Evolutionary conservation across 1,139 yeast genomes (phyloP), one percentile per base, ranked within the genome.

Genomic region (Hanseniaspora sp.): DNA sequence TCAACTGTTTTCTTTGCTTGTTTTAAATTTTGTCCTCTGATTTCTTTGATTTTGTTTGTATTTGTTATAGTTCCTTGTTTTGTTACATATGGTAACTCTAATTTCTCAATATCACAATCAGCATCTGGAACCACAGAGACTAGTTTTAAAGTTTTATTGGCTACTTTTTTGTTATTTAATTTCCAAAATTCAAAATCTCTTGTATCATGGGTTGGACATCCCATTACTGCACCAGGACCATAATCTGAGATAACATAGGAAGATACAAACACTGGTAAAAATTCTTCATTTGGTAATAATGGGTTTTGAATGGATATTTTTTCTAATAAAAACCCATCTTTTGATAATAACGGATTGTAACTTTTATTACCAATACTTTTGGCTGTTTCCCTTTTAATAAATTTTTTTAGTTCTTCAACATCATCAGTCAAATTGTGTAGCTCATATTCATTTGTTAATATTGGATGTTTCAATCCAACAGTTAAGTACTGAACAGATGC

Each of bases 151-250:
- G 83, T 62, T 73, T 74, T 63, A 85, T 86, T 31, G 2, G 12
- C 7, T 1, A 43, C 31, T 31, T 43, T 43, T 7, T n/a, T 9
- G 48, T 70, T 39, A 30, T 51, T 51, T 45, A 44, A 63, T 7
- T 67, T 64, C 96, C 96, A 90, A 64, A 92, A 90, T 3, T 74
- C 86, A 61, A 66, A 78, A 64, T 92, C 98, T 58, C 97, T 75
- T 46, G 73, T 72, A 65, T 92, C 97, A 67, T 90, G 97, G 0
- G 84, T 96, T 1, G 98, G 98, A 62, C 95, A 86, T 1, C 98
- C 98, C 97, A 92, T 90, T 0, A 92, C 97, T 0, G 96, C 95
- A 46, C 95, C 95, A 58, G 78, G 78, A 0, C 96, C 97, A 64
- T 90, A 90, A 5, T 77, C 72, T 5, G 85, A 80, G 40, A 90